Evolutionary conservation across 345 rosid genomes (phyloP).

Genomic region (Adansonia digitata): DNA sequence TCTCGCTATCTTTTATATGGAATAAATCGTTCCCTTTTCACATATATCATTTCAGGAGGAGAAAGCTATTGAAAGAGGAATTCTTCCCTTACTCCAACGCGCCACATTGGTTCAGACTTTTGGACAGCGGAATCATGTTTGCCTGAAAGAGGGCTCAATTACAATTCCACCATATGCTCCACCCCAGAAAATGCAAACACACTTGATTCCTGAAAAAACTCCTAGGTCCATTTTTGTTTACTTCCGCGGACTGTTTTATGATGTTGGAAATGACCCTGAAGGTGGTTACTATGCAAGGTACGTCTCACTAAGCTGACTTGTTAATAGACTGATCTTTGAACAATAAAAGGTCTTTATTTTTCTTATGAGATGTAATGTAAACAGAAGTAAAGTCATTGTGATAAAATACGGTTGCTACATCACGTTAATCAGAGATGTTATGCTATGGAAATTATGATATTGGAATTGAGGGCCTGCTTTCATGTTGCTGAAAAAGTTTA

Average conservation of each 20-base stretch:
- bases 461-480: not conserved
- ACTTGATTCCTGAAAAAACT: constrained; percentile 69
- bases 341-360: not conserved
- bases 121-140: constrained; percentile 94
- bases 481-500: not conserved
- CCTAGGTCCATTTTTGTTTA: constrained; percentile 95
- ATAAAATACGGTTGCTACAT: not conserved
- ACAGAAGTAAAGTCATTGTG: not conserved
- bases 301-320: constrained; percentile 5
- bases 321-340: constrained; percentile 4
- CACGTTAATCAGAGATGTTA: not conserved
- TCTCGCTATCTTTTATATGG: not conserved
- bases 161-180: constrained; percentile 99
- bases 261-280: constrained; percentile 96
- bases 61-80: constrained; percentile 95
- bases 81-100: constrained; percentile 81
- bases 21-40: not conserved
- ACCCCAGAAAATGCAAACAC: constrained; percentile 95
- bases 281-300: constrained; percentile 99
- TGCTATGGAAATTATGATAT: not conserved
- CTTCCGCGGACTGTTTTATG: constrained; percentile 95
- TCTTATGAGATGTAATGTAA: not conserved
- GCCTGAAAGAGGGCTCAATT: constrained; percentile 92
- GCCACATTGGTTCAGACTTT: constrained; percentile 97
- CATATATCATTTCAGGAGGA: constrained; percentile 56